Evolutionary conservation across 2,329 filamentous ascomycete species (phyloP).

Genomic region (Fusarium nisikadoi): DNA sequence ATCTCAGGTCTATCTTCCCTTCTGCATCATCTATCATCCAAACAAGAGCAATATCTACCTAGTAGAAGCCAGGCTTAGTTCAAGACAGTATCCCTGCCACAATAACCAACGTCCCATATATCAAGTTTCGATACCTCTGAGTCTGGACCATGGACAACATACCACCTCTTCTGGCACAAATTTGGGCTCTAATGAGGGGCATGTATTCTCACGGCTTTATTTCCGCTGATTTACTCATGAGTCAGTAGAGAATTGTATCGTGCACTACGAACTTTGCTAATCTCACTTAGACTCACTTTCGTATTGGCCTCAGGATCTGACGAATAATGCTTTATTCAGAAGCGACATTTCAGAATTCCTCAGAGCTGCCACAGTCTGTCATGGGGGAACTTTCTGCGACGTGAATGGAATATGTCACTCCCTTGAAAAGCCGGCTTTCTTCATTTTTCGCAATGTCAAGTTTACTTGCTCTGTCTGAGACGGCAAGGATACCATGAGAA

Average conservation of each 20-base stretch:
- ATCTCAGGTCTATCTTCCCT: not conserved
- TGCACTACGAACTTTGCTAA: not conserved
- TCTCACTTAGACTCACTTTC: not conserved
- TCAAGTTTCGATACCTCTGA: not conserved
- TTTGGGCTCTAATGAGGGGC: not conserved
- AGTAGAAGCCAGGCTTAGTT: not conserved
- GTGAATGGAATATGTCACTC: not conserved
- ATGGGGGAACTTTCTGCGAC: not conserved
- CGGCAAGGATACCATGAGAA: not conserved
- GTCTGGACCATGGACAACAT: not conserved
- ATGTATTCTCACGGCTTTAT: rapidly evolving
- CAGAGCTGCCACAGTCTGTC: not conserved
- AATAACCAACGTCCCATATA: not conserved
- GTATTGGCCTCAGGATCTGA: not conserved
- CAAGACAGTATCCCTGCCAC: rapidly evolving
- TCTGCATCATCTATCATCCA: not conserved
- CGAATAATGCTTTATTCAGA: rapidly evolving
- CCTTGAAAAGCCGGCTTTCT: not conserved
- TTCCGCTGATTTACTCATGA: not conserved
- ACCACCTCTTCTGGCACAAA: rapidly evolving
- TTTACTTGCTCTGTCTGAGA: rapidly evolving
- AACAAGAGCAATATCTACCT: not conserved
- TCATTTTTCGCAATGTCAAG: not conserved
- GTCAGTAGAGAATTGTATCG: not conserved
- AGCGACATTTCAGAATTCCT: not conserved